Base-by-base conservation (phyloP, 805 yeast species). In the Saturnispora bothae region DNA sequence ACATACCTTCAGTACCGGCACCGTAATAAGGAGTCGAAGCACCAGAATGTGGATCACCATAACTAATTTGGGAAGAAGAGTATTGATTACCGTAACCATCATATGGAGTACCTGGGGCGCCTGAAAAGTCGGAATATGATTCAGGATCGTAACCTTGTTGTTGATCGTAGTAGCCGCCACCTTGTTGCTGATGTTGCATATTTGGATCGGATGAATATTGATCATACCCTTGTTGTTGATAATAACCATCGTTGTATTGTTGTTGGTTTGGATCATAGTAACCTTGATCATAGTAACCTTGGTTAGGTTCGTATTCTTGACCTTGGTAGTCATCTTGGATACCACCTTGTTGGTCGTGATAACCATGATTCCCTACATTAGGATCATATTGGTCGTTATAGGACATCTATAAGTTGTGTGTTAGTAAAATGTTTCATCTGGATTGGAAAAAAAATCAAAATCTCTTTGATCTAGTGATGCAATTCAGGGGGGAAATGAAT, bases 41-140 rank as follows among this genome's bases (percentile, higher is more conserved):
- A 44, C 96, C 96, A 10, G 94, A 78, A 1, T 92, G 81, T 54
- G 81, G 81, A 44, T 82, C 94, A 47, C 83, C 92, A 54, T 80
- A 86, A 53, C 84, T 76, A 78, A 81, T 76, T 59, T 83, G 92
- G 4, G 95, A 83, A 19, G 94, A 88, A 33, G 92, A 79, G 41
- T 57, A 57, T 40, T 57, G 59, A 25, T 66, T 63, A 28, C 78
- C 78, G 47, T 74, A 73, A 39, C 63, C 65, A 54, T 76, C 83
- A 52, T 76, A 78, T 7, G 83, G 77, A 40, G 80, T 73, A 36
- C 83, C 85, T 27, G 66, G 67, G 34, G 78, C 78, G 51, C 73
- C 73, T 48, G 74, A 67, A 50, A 73, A 73, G 52, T 73, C 79
- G 21, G 76, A 69, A 46, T 72, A 73, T 14, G 76, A 76, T 53